Percentiles rank a stretch among this genome's conserved stretches.
phyloP scores from a whole-genome alignment of 768 basidiomycete species.

The Chiua virens region DNA sequence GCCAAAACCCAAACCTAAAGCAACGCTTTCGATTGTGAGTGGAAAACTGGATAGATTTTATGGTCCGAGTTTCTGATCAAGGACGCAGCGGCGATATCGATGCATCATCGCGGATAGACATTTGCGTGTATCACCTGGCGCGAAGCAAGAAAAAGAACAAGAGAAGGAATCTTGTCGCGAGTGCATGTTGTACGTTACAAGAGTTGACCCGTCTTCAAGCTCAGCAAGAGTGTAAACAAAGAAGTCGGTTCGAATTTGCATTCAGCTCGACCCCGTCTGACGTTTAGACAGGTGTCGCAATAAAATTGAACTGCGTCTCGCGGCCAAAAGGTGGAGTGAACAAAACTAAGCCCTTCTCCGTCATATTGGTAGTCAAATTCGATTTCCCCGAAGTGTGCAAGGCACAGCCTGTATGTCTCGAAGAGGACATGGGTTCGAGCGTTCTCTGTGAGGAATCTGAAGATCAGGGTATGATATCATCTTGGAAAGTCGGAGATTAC shows the following conservation, averaged over 20 bases:
- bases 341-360: slow-evolving; percentile 7
- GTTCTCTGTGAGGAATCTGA: slow-evolving; percentile 1
- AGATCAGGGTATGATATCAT: slow-evolving; percentile 7
- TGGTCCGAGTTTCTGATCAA: background rate
- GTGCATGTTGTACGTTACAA: slow-evolving; percentile 47
- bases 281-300: slow-evolving; percentile 38
- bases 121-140: slow-evolving; percentile 58
- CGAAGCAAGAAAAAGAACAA: slow-evolving; percentile 63
- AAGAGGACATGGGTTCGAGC: background rate
- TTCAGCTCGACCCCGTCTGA: slow-evolving; percentile 5
- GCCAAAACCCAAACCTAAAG: slow-evolving; percentile 59
- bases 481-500: background rate
- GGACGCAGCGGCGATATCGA: slow-evolving; percentile 40
- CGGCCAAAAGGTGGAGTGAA: slow-evolving; percentile 7
- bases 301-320: slow-evolving; percentile 40
- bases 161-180: slow-evolving; percentile 55
- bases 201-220: slow-evolving; percentile 53
- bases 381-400: slow-evolving; percentile 7
- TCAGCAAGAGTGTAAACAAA: slow-evolving; percentile 34
- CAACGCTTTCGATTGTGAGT: slow-evolving; percentile 43
- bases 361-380: slow-evolving; percentile 20
- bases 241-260: slow-evolving; percentile 37
- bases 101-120: slow-evolving; percentile 43
- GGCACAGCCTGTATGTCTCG: background rate
- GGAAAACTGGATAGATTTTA: fast-evolving